Conservation (phyloP, 73 alveolate genomes). For the Paraurostyla sp. region DNA sequence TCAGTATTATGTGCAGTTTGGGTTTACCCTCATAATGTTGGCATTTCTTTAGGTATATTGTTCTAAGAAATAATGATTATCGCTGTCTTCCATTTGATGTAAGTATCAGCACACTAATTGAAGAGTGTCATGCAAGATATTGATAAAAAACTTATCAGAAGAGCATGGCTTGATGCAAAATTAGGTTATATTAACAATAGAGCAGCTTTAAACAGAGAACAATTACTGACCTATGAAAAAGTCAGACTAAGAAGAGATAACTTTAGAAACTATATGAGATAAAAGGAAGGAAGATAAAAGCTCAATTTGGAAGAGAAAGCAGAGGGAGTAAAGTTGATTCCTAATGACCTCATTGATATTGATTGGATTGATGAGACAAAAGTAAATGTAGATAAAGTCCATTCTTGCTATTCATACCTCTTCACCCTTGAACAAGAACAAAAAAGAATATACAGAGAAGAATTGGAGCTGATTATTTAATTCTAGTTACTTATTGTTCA, state of each 20-base stretch:
- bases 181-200: slow-evolving; percentile 52
- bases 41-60: slow-evolving; percentile 71
- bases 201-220: slow-evolving; percentile 14
- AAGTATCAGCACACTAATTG: slow-evolving; percentile 67
- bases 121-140: slow-evolving; percentile 61
- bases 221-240: slow-evolving; percentile 34
- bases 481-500: slow-evolving; percentile 64
- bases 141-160: slow-evolving; percentile 67
- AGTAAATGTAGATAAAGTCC: background rate
- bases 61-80: slow-evolving; percentile 69
- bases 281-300: slow-evolving; percentile 12
- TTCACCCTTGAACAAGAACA: slow-evolving; percentile 53
- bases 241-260: slow-evolving; percentile 54
- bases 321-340: slow-evolving; percentile 39
- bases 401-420: slow-evolving; percentile 49
- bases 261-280: slow-evolving; percentile 48
- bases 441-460: slow-evolving; percentile 64
- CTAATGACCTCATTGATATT: background rate
- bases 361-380: slow-evolving; percentile 22
- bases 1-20: slow-evolving; percentile 73
- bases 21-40: slow-evolving; percentile 77
- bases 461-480: slow-evolving; percentile 70
- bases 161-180: slow-evolving; percentile 83
- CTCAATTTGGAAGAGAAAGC: slow-evolving; percentile 20
- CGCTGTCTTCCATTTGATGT: slow-evolving; percentile 55